These are phyloP conservation scores for Trypanosoma brucei DNA, from an alignment of 208 protist species.

Conservation along the genomic window DNA sequence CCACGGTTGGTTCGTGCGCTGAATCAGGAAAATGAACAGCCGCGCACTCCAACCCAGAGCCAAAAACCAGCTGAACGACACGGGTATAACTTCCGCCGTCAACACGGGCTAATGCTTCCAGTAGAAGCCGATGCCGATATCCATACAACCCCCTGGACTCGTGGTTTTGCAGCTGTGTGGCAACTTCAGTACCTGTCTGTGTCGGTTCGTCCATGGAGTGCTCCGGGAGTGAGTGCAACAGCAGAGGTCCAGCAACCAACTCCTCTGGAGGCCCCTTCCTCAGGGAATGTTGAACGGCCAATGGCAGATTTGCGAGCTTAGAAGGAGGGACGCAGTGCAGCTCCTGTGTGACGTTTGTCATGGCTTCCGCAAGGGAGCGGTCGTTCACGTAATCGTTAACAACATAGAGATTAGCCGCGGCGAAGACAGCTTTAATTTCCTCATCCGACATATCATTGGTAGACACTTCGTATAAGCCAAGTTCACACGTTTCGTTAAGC, in stretches of 20 bases:
- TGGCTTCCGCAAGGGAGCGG: conserved; percentile 27
- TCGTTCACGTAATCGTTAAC: conserved; percentile 76
- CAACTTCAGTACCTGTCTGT: too few species aligned
- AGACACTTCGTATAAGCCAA: conserved; percentile 67
- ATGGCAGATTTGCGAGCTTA: conserved; percentile 32
- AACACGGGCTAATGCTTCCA: conserved; percentile 5
- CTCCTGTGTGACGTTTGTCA: conserved; percentile 17
- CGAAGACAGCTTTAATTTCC: conserved; percentile 62
- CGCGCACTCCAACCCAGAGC: conserved; percentile 57
- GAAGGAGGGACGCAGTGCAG: conserved; percentile 9
- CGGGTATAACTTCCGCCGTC: conserved; percentile 6
- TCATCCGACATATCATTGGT: conserved; percentile 44
- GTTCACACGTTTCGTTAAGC: conserved; percentile 30
- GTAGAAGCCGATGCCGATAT: conserved; percentile 12
- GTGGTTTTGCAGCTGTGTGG: too few species aligned
- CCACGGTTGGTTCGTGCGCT: conserved; percentile 21
- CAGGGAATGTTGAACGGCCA: conserved; percentile 46
- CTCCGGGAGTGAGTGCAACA: not conserved
- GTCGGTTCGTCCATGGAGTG: not conserved
- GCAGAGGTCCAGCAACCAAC: conserved; percentile 54
- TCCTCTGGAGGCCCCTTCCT: conserved; percentile 31
- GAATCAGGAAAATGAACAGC: conserved; percentile 55
- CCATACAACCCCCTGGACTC: not conserved
- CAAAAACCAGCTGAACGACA: conserved; percentile 36
- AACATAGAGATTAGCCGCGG: conserved; percentile 45